Percentiles rank a stretch among this genome's conserved stretches.
Conservation (phyloP, 805 yeast species). For the Pichia insulana region DNA sequence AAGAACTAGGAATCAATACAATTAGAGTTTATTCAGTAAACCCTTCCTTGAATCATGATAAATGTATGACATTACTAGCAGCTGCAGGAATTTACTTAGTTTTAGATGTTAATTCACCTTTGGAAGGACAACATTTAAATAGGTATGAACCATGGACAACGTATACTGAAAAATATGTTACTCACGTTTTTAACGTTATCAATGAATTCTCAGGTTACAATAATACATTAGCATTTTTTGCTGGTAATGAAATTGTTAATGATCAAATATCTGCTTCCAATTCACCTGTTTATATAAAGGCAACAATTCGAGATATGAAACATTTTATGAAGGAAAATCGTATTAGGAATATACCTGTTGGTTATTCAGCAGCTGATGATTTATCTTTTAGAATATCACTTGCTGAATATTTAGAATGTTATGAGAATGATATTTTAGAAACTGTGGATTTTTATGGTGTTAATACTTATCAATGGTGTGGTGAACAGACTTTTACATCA, state of each 20-base stretch:
- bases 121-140: slow-evolving; percentile 68
- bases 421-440: slow-evolving; percentile 40
- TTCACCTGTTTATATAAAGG: slow-evolving; percentile 73
- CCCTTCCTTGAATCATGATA: slow-evolving; percentile 74
- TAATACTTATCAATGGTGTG: slow-evolving; percentile 81
- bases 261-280: slow-evolving; percentile 60
- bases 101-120: slow-evolving; percentile 85
- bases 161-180: slow-evolving; percentile 60
- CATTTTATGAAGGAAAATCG: slow-evolving; percentile 50
- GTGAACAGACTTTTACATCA: slow-evolving; percentile 70
- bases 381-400: slow-evolving; percentile 65
- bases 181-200: slow-evolving; percentile 69
- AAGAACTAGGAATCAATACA: slow-evolving; percentile 78
- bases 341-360: slow-evolving; percentile 72
- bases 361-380: slow-evolving; percentile 96
- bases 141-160: slow-evolving; percentile 92
- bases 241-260: slow-evolving; percentile 86
- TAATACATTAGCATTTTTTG: slow-evolving; percentile 84
- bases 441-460: slow-evolving; percentile 77
- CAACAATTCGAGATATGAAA: slow-evolving; percentile 75
- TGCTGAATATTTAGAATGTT: slow-evolving; percentile 74
- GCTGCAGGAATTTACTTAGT: slow-evolving; percentile 88
- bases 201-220: slow-evolving; percentile 78
- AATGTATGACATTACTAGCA: slow-evolving; percentile 86
- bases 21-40: slow-evolving; percentile 82